Base-by-base conservation (phyloP, 768 basidiomycete genomes). In the Suillus alpinus region DNA sequence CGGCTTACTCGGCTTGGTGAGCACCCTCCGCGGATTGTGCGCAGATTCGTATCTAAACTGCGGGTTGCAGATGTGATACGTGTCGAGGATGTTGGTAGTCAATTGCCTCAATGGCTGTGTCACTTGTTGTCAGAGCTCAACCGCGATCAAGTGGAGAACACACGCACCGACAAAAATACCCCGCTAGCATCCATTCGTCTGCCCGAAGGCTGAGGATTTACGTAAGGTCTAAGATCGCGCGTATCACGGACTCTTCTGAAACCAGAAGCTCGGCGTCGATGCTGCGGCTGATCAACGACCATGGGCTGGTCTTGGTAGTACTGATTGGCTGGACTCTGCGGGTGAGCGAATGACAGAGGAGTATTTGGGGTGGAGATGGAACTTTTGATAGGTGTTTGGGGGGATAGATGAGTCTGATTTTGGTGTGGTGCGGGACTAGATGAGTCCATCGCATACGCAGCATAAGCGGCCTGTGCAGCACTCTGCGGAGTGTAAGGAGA, bases 1-100 rank as follows among this genome's bases (percentile, higher is more conserved):
- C 0, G 95, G 92, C 72, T 97, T 97, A 79, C 92, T 94, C 20
- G 97, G 97, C 74, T 99, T 99, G 26, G 97, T 99, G 61, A 99
- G 81, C 18, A 99, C 97, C 55, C 97, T 86, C 52, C 97, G 85
- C 6, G 97, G 97, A 76, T 99, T 99, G 73, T 92, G 92, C 2
- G 91, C 78, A 3, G 92, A 91, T 75, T 98, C 97, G 73, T 99
- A 99, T 71, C 90, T 86, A 81, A 98, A 99, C 63, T 85, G 80
- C 12, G 95, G 92, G 73, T 98, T 98, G 82, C 95, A 96, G 63
- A 95, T 91, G 68, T 85, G 88, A 77, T 91, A 99, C 18, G 95
- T 98, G 63, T 95, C 90, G 58, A 93, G 78, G 52, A 98, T 88
- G 66, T 91, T 83, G 7, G 89, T 90, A 2, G 97, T 98, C 52